These are phyloP conservation scores for Sporobolomyces phaffii DNA, from an alignment of 768 basidiomycete species.

Conservation along the genomic window DNA sequence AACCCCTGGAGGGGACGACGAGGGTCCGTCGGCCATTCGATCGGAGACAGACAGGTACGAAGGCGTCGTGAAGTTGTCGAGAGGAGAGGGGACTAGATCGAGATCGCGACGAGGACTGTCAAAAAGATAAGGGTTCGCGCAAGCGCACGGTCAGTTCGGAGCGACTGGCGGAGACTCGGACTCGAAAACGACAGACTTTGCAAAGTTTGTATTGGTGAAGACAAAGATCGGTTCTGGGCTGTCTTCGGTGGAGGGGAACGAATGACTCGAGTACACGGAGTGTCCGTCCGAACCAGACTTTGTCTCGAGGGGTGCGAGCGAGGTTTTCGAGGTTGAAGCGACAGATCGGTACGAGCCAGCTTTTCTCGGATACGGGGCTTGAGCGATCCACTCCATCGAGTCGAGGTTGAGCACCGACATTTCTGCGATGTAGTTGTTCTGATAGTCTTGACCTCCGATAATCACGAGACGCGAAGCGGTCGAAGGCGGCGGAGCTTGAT, in stretches of 20 bases:
- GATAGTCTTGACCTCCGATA: conserved; percentile 90
- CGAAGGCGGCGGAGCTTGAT: background rate
- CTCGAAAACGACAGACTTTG: conserved; percentile 49
- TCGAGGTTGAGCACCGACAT: conserved; percentile 73
- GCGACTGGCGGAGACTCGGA: too few relatives aligned
- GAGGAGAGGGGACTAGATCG: conserved; percentile 64
- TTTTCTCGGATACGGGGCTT: conserved; percentile 73
- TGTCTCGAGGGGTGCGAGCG: conserved; percentile 1
- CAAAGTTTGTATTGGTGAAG: conserved; percentile 87
- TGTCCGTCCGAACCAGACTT: conserved; percentile 4
- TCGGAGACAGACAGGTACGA: conserved; percentile 51
- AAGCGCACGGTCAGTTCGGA: too few relatives aligned
- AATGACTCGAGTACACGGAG: conserved; percentile 5
- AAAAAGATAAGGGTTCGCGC: too few relatives aligned
- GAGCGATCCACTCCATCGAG: conserved; percentile 67
- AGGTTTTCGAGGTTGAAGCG: conserved; percentile 55
- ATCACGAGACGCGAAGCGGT: conserved; percentile 45
- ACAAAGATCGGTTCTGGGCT: conserved; percentile 79
- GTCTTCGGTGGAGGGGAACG: conserved; percentile 43
- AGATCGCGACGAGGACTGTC: conserved; percentile 75
- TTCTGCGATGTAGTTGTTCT: conserved; percentile 57
- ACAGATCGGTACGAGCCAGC: conserved; percentile 93
- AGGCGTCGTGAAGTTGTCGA: conserved; percentile 64
- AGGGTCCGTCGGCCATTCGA: conserved; percentile 54
- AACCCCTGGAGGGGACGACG: conserved; percentile 80